Evolutionary conservation across 2,329 filamentous ascomycete genomes (phyloP).

Genomic region (Trichoderma sp.): DNA sequence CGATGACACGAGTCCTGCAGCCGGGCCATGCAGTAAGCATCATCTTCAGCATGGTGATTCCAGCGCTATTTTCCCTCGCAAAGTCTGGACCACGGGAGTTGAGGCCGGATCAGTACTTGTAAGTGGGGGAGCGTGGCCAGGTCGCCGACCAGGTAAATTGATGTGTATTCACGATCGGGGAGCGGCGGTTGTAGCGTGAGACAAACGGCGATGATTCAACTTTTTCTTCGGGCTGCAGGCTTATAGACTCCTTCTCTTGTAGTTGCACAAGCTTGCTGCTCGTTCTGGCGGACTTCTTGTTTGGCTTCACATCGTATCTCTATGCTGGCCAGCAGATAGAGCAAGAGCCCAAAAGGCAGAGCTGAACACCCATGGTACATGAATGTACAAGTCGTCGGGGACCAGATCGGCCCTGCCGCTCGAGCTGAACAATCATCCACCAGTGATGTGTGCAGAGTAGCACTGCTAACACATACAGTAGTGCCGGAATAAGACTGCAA

Average conservation of each 20-base stretch:
- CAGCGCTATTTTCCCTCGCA: neutral
- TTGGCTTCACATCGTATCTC: neutral
- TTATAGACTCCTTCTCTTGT: neutral
- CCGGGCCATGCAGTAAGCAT: constrained; percentile 8
- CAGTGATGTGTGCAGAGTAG: neutral
- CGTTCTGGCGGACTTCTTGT: neutral
- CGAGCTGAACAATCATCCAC: neutral
- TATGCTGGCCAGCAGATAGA: neutral
- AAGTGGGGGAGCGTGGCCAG: neutral
- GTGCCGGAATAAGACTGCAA: neutral
- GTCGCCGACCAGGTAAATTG: neutral
- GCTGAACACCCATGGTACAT: neutral
- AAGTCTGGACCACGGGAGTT: neutral
- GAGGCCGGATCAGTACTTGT: too few relatives aligned
- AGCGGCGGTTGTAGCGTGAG: too few relatives aligned
- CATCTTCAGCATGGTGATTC: neutral
- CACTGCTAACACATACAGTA: neutral
- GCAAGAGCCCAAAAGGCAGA: neutral
- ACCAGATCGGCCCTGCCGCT: neutral
- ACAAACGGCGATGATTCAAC: neutral
- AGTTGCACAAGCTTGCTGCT: neutral
- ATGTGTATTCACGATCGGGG: neutral
- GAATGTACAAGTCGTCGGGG: neutral
- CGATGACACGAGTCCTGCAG: neutral
- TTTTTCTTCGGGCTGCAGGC: neutral